Percentiles rank a stretch among this genome's conserved stretches.
phyloP scores from a whole-genome alignment of 2,329 filamentous ascomycete species.

The Exophiala spinifera region DNA sequence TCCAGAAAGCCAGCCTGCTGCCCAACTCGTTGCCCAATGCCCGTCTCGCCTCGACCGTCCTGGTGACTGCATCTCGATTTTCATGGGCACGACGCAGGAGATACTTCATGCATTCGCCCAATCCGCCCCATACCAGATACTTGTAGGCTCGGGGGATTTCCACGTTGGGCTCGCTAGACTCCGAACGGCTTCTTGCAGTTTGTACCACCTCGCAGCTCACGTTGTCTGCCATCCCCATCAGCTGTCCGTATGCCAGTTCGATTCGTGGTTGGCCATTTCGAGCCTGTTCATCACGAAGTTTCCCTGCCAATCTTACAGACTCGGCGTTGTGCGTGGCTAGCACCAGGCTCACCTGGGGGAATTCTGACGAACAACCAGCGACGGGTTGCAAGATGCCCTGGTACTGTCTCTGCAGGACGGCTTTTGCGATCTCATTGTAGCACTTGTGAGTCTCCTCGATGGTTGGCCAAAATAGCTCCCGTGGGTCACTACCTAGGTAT shows the following conservation, averaged over 20 bases:
- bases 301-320: conserved; percentile 58
- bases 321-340: conserved; percentile 80
- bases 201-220: conserved; percentile 55
- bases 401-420: conserved; percentile 65
- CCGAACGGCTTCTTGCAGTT: conserved; percentile 39
- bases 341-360: conserved; percentile 62
- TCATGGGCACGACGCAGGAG: conserved; percentile 57
- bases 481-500: conserved; percentile 67
- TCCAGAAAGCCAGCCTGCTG: conserved; percentile 33
- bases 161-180: conserved; percentile 33
- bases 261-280: conserved; percentile 42
- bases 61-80: conserved; percentile 59
- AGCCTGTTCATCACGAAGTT: conserved; percentile 48
- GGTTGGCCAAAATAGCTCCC: conserved; percentile 67
- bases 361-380: conserved; percentile 40
- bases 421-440: conserved; percentile 69
- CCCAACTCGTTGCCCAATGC: conserved; percentile 53
- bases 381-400: conserved; percentile 50
- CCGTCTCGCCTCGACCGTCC: conserved; percentile 51
- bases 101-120: conserved; percentile 77
- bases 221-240: conserved; percentile 62
- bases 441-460: conserved; percentile 67
- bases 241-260: conserved; percentile 53
- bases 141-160: conserved; percentile 53
- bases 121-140: conserved; percentile 55